Evolutionary conservation across 108 stramenopile genomes (phyloP).

Genomic region (Pseudonitzschia delicatissima): DNA sequence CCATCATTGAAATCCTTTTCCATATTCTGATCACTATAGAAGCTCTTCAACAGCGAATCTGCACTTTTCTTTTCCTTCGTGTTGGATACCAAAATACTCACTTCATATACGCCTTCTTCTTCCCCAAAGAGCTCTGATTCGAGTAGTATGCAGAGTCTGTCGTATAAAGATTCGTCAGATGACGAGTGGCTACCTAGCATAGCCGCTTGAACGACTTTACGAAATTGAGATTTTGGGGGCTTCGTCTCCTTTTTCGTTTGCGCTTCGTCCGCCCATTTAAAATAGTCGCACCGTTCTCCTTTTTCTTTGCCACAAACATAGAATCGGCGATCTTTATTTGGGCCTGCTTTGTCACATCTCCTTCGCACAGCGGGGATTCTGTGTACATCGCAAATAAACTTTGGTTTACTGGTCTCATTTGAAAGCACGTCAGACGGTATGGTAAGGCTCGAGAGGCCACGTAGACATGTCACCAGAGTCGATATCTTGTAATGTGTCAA

Average conservation of each 20-base stretch:
- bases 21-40: slow-evolving; percentile 5
- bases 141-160: slow-evolving; percentile 22
- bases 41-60: slow-evolving; percentile 18
- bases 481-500: background rate
- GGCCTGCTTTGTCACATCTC: slow-evolving; percentile 54
- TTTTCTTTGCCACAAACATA: slow-evolving; percentile 82
- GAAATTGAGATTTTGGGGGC: slow-evolving; percentile 1
- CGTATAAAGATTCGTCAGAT: slow-evolving; percentile 13
- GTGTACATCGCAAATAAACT: slow-evolving; percentile 64
- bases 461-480: slow-evolving; percentile 13
- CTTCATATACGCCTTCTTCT: slow-evolving; percentile 7
- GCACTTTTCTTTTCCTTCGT: slow-evolving; percentile 4
- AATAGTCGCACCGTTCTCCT: slow-evolving; percentile 61
- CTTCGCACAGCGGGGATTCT: slow-evolving; percentile 73
- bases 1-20: slow-evolving; percentile 32
- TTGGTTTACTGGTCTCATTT: slow-evolving; percentile 53
- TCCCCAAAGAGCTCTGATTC: slow-evolving; percentile 23
- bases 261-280: slow-evolving; percentile 48
- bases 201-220: background rate
- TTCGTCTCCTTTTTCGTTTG: slow-evolving; percentile 7
- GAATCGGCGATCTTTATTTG: slow-evolving; percentile 71
- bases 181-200: background rate
- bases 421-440: background rate
- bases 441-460: slow-evolving; percentile 18
- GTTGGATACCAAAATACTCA: background rate